Evolutionary conservation across 495 filamentous ascomycete genomes (phyloP).

Genomic region (Penicillium pulvis): DNA sequence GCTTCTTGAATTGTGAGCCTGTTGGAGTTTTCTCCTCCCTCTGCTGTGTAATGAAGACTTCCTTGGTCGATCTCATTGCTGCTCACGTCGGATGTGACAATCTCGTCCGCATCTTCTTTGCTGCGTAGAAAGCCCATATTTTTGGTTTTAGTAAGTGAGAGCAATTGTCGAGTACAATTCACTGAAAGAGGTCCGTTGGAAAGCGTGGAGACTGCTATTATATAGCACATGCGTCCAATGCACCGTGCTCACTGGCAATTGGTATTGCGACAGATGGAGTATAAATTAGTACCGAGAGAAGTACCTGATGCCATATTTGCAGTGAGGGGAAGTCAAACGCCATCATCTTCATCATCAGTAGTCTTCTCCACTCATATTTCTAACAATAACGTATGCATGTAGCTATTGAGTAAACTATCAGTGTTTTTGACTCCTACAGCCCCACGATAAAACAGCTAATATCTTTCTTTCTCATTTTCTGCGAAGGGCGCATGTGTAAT

Average conservation of each 20-base stretch:
- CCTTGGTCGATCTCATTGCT: slow-evolving; percentile 30
- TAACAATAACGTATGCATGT: background rate
- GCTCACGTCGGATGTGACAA: background rate
- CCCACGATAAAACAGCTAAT: too few relatives aligned
- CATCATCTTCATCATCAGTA: background rate
- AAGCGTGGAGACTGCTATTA: background rate
- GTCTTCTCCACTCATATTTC: background rate
- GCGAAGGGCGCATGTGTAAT: too few relatives aligned
- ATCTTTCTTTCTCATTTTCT: too few relatives aligned
- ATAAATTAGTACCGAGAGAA: background rate
- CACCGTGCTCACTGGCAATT: background rate
- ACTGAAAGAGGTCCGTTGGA: background rate
- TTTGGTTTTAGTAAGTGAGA: background rate
- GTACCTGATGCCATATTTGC: background rate
- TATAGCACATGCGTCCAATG: background rate
- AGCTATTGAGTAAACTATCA: too few relatives aligned
- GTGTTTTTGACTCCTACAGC: too few relatives aligned
- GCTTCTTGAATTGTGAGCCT: slow-evolving; percentile 63
- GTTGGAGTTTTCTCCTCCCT: slow-evolving; percentile 57
- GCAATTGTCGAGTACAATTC: background rate
- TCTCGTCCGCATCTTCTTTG: background rate
- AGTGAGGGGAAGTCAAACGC: background rate
- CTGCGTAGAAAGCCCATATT: background rate
- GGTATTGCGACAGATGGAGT: background rate
- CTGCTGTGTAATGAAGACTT: slow-evolving; percentile 50